phyloP scores from a whole-genome alignment of 805 yeast genomes.

The Candida chauliodis region DNA sequence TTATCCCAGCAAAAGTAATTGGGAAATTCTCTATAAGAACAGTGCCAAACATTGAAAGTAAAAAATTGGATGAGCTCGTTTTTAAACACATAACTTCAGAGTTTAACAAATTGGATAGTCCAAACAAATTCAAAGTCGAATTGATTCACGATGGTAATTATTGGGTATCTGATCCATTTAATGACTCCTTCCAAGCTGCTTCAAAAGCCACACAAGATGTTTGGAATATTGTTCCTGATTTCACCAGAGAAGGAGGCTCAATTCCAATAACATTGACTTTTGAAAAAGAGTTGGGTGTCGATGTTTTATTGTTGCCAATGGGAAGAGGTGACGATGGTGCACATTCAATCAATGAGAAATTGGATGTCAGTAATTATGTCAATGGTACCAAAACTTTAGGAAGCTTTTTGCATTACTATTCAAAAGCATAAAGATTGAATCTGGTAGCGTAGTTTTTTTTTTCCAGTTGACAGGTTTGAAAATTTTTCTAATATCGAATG shows the following conservation, averaged over 20 bases:
- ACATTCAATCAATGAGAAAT: slow-evolving; percentile 94
- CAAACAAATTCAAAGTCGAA: slow-evolving; percentile 69
- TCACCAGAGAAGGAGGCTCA: slow-evolving; percentile 98
- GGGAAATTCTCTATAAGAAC: slow-evolving; percentile 98
- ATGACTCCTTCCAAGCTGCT: slow-evolving; percentile 91
- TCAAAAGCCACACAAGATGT: slow-evolving; percentile 90
- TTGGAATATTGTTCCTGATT: slow-evolving; percentile 93
- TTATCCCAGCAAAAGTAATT: slow-evolving; percentile 87
- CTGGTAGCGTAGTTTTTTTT: too few relatives aligned
- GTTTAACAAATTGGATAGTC: slow-evolving; percentile 68
- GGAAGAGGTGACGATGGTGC: slow-evolving; percentile 99
- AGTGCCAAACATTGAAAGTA: slow-evolving; percentile 87
- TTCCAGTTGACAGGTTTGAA: too few relatives aligned
- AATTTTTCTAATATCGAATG: too few relatives aligned
- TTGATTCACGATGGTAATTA: slow-evolving; percentile 92
- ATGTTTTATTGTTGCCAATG: slow-evolving; percentile 88
- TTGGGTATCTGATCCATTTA: slow-evolving; percentile 94
- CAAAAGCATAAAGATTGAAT: slow-evolving; percentile 10
- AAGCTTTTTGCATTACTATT: slow-evolving; percentile 89
- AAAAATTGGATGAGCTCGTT: slow-evolving; percentile 74
- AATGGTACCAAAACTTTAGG: slow-evolving; percentile 92
- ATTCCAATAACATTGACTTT: slow-evolving; percentile 95
- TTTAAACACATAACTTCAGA: slow-evolving; percentile 62
- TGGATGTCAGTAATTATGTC: slow-evolving; percentile 83
- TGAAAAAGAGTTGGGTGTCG: slow-evolving; percentile 80